phyloP scores from a whole-genome alignment of 1,284 basidiomycete genomes.

The Dichomitus squalens region DNA sequence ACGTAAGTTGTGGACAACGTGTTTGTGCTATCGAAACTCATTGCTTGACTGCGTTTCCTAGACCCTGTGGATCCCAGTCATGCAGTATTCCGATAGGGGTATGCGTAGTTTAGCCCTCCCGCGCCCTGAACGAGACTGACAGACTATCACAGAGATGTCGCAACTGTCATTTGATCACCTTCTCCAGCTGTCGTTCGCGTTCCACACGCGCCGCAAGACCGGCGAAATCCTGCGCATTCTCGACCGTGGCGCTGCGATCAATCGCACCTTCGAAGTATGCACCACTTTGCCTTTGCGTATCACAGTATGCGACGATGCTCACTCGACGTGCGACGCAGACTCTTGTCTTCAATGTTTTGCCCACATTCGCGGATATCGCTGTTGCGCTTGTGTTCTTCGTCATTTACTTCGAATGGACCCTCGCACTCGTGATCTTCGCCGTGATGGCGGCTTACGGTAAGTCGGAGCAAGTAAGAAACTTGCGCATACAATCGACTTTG shows the following conservation, averaged over 20 bases:
- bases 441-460: slow-evolving; percentile 79
- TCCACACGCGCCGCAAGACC: slow-evolving; percentile 76
- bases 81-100: slow-evolving; percentile 83
- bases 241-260: slow-evolving; percentile 63
- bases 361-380: slow-evolving; percentile 79
- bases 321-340: slow-evolving; percentile 38
- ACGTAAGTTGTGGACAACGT: slow-evolving; percentile 45
- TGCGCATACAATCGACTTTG: not conserved
- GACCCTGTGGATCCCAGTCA: slow-evolving; percentile 81
- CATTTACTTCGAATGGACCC: slow-evolving; percentile 66
- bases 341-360: slow-evolving; percentile 78
- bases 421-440: slow-evolving; percentile 71
- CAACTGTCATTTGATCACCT: slow-evolving; percentile 80
- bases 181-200: slow-evolving; percentile 83
- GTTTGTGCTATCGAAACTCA: not conserved
- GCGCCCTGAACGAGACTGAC: not conserved
- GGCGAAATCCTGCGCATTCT: slow-evolving; percentile 69
- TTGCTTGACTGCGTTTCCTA: slow-evolving; percentile 29
- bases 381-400: slow-evolving; percentile 70
- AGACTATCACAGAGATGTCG: slow-evolving; percentile 63
- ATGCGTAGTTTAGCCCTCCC: not conserved
- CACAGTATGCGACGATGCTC: not conserved
- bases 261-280: slow-evolving; percentile 43
- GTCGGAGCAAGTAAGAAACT: slow-evolving; percentile 21
- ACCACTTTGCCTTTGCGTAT: not conserved